A percentile compares a stretch with the other conserved stretches of the same genome.
Conservation (phyloP, 2,329 filamentous ascomycete genomes). For the Hymenoscyphus scutula region DNA sequence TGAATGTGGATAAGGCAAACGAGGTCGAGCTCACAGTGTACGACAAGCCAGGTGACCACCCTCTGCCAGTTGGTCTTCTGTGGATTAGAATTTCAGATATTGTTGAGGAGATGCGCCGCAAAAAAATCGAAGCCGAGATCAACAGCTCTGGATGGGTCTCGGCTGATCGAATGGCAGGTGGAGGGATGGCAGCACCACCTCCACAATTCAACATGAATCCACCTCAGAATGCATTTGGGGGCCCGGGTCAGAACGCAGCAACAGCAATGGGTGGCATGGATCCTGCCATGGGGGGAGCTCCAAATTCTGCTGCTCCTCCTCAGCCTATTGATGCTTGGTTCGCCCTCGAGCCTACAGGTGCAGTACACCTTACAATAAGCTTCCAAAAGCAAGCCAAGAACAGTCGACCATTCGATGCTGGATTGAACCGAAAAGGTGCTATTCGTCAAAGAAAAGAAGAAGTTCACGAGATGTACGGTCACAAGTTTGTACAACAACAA, state of each 20-base stretch:
- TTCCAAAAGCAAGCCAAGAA: constrained; percentile 91
- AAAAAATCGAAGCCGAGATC: constrained; percentile 95
- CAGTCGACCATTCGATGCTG: constrained; percentile 77
- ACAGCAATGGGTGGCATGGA: constrained; percentile 27
- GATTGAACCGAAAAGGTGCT: constrained; percentile 90
- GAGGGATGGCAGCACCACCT: constrained; percentile 42
- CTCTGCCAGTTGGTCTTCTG: constrained; percentile 88
- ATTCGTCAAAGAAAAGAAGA: constrained; percentile 98
- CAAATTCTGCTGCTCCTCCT: constrained; percentile 38
- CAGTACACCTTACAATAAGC: constrained; percentile 86
- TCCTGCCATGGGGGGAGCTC: constrained; percentile 28
- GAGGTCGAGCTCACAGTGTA: constrained; percentile 98
- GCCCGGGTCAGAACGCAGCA: constrained; percentile 42
- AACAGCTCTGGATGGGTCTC: constrained; percentile 96
- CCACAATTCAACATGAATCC: constrained; percentile 59
- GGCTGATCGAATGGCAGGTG: constrained; percentile 85
- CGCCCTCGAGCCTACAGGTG: constrained; percentile 88
- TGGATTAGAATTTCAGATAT: constrained; percentile 98
- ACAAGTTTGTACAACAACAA: constrained; percentile 98
- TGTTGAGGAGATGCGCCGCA: constrained; percentile 93
- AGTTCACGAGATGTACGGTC: constrained; percentile 96
- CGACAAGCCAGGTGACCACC: constrained; percentile 87
- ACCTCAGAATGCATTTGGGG: constrained; percentile 45
- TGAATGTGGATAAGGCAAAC: constrained; percentile 97
- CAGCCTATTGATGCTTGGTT: constrained; percentile 90